Evolutionary conservation across 768 basidiomycete genomes (phyloP), one percentile per base, ranked within the genome.

Genomic region (Mycena latifolia): DNA sequence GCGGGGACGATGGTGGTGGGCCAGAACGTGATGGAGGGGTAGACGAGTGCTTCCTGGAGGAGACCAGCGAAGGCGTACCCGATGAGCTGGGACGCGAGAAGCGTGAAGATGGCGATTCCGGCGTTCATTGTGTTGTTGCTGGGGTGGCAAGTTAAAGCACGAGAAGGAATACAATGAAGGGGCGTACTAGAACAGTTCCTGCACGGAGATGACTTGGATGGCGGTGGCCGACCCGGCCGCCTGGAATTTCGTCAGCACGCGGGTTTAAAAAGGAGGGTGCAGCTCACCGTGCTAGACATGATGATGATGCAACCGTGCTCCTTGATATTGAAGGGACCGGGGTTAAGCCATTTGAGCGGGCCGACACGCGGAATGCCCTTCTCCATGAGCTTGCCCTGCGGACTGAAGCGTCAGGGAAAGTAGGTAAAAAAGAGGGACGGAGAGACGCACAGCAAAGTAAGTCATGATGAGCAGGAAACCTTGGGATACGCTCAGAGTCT

Each of bases 201-300:
- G 69, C 46, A 79, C 78, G 43, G 78, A 75, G 56, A 79, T 73
- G 48, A 79, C 75, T 58, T 79, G 74, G 46, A 75, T 77, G 28
- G 75, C 78, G 28, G 74, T 73, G 28, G 77, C 77, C 11, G 73
- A 75, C 31, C 68, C 70, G 47, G 77, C 73, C 28, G 78, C 77
- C 12, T 77, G 76, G 18, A 72, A 75, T 41, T 67, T 69, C 73
- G 76, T 76, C 50, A 77, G 41, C n/a, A n/a, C n/a, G n/a, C n/a
- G n/a, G n/a, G n/a, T n/a, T n/a, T n/a, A n/a, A n/a, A n/a, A n/a
- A n/a, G n/a, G n/a, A n/a, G n/a, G n/a, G n/a, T n/a, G n/a, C n/a
- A 66, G 43, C 53, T 52, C 59, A 61, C 59, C 33, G 61, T 55
- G 61, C 61, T 63, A 46, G 61, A 55, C 61, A 63, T 63, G 46